Base-by-base conservation (phyloP, 345 rosid genomes). In the Passiflora organensis region DNA sequence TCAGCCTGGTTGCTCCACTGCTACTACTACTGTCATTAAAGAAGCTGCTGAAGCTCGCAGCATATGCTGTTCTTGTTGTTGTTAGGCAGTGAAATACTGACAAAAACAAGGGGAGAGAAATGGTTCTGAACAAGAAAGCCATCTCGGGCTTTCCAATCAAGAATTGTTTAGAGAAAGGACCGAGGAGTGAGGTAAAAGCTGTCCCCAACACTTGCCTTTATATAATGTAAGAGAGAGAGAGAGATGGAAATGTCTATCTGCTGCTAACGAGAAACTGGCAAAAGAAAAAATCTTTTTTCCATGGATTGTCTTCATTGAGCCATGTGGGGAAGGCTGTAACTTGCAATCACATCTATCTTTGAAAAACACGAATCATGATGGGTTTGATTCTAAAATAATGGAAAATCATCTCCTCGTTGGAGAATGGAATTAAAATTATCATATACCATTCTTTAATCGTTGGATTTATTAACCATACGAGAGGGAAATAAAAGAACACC, bases 271-370 rank as follows among this genome's bases (percentile, higher is more conserved):
- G 22, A 50, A 39, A 48, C 15, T 43, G 47, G 20, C 1, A 18
- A 43, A 32, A 56, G 52, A 52, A 20, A 48, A 46, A 21, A 54
- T 53, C 49, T 46, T 51, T 23, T 57, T 44, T 48, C 12, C 49
- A 28, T 36, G 64, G 64, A 55, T 67, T 57, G 44, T 44, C 14
- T 23, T 54, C 13, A 32, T 18, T 15, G 55, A 28, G 24, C 51
- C 74, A 60, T 55, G 70, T 68, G 77, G 62, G 74, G 68, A 46
- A 67, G 62, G 62, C 63, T 72, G 64, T 62, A 1, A 37, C n/a
- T 38, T 39, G 14, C 52, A 38, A 54, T 51, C 50, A 34, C 43
- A 66, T 58, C 13, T 0, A 32, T 41, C 71, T 65, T 45, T 3
- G 64, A 68, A 68, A 69, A 44, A 34, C 34, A 53, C 58, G 66